A percentile compares a stretch with the other conserved stretches of the same genome.
phyloP scores from a whole-genome alignment of 495 filamentous ascomycete species.

The Lasiosphaeria miniovina region DNA sequence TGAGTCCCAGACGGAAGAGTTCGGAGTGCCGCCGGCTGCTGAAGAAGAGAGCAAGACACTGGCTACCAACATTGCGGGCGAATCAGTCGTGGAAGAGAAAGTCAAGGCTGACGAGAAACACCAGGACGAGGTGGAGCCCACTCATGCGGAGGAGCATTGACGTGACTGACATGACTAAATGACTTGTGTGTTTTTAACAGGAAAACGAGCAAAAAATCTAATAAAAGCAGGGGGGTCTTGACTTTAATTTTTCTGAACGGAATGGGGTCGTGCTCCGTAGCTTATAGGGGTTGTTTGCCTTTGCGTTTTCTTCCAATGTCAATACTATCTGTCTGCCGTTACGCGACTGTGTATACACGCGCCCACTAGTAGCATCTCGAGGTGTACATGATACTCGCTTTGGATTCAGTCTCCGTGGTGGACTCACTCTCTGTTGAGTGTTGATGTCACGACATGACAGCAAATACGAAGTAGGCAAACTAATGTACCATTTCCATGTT shows the following conservation, averaged over 20 bases:
- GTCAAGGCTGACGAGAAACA: conserved; percentile 33
- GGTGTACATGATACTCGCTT: too few species aligned
- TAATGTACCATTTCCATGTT: too few species aligned
- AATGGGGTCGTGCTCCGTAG: background rate
- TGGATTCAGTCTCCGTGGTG: too few species aligned
- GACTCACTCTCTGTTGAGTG: too few species aligned
- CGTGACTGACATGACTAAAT: background rate
- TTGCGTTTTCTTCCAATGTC: too few species aligned
- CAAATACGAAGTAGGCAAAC: too few species aligned
- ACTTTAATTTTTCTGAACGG: background rate
- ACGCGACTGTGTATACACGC: too few species aligned
- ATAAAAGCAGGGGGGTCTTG: background rate
- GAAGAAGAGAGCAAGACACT: conserved; percentile 34
- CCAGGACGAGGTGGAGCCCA: conserved; percentile 32
- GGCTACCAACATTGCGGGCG: conserved; percentile 56
- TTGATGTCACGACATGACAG: too few species aligned
- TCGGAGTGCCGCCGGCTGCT: conserved; percentile 12
- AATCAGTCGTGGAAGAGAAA: conserved; percentile 44
- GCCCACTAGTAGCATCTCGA: too few species aligned
- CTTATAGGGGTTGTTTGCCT: too few species aligned
- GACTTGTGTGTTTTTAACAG: background rate
- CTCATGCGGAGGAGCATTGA: conserved; percentile 27
- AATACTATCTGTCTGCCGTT: too few species aligned
- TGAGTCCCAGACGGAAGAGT: conserved; percentile 17
- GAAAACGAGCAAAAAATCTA: background rate